phyloP scores from a whole-genome alignment of 352 stramenopile genomes.

The Globisporangium spinosum region DNA sequence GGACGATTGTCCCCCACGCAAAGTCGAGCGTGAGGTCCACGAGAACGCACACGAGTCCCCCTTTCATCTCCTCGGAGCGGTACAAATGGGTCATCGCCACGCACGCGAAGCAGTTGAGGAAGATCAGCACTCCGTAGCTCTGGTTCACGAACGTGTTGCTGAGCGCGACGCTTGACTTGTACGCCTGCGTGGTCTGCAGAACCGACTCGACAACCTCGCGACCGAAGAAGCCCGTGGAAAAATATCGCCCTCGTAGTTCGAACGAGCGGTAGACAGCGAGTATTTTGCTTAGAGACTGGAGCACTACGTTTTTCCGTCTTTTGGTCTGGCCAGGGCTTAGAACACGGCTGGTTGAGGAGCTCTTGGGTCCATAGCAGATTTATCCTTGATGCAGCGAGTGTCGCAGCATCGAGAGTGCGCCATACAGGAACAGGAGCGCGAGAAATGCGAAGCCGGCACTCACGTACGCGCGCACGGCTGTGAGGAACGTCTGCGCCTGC shows the following conservation, averaged over 20 bases:
- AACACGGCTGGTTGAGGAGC: background rate
- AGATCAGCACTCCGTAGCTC: conserved; percentile 11
- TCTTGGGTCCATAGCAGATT: background rate
- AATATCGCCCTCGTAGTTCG: background rate
- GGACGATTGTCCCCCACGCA: background rate
- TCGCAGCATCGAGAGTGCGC: background rate
- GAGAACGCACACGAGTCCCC: background rate
- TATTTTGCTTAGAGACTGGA: background rate
- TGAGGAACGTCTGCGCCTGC: background rate
- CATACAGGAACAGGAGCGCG: background rate
- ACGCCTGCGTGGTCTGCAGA: background rate
- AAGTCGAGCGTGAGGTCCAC: conserved; percentile 2
- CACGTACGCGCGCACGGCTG: background rate
- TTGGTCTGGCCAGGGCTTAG: background rate
- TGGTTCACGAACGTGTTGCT: conserved; percentile 14
- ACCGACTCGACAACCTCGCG: conserved; percentile 4
- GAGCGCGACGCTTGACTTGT: background rate
- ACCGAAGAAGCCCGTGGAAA: background rate
- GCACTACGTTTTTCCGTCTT: background rate
- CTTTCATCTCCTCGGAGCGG: background rate
- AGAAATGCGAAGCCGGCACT: background rate
- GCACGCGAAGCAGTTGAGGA: conserved; percentile 10
- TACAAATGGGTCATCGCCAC: background rate
- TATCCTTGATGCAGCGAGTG: background rate
- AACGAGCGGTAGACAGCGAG: background rate